A percentile compares a stretch with the other conserved stretches of the same genome.
Evolutionary conservation across 2,329 filamentous ascomycete species (phyloP).

Genomic region (Botrytis porri): DNA sequence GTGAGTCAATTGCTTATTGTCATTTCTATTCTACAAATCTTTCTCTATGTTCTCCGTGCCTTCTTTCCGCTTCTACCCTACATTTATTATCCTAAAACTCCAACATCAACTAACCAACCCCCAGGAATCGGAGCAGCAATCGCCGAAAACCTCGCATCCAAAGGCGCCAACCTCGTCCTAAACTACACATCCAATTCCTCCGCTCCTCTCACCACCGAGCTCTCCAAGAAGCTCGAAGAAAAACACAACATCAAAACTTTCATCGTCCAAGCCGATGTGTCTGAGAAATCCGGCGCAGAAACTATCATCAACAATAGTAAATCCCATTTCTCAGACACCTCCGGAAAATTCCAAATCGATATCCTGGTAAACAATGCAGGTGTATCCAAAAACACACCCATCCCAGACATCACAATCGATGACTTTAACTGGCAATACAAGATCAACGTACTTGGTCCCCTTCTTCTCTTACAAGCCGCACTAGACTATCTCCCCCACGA

Average conservation of each 20-base stretch:
- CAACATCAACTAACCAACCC: conserved; percentile 10
- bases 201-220: conserved; percentile 47
- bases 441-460: conserved; percentile 78
- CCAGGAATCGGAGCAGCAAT: conserved; percentile 67
- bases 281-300: conserved; percentile 56
- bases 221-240: conserved; percentile 54
- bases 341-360: conserved; percentile 63
- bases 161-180: conserved; percentile 61
- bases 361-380: conserved; percentile 89
- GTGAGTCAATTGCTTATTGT: conserved; percentile 43
- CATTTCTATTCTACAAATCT: not conserved
- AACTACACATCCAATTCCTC: conserved; percentile 66
- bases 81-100: not conserved
- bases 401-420: conserved; percentile 59
- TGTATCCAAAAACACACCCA: conserved; percentile 60
- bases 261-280: conserved; percentile 69
- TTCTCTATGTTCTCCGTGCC: not conserved
- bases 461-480: conserved; percentile 73
- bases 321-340: conserved; percentile 54
- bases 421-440: conserved; percentile 72
- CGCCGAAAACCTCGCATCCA: conserved; percentile 66
- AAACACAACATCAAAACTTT: conserved; percentile 59
- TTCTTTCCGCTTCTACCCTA: not conserved
- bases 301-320: conserved; percentile 57
- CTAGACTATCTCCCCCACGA: conserved; percentile 67